phyloP scores from a whole-genome alignment of 1,139 yeast genomes.

The Pichia sp. region DNA sequence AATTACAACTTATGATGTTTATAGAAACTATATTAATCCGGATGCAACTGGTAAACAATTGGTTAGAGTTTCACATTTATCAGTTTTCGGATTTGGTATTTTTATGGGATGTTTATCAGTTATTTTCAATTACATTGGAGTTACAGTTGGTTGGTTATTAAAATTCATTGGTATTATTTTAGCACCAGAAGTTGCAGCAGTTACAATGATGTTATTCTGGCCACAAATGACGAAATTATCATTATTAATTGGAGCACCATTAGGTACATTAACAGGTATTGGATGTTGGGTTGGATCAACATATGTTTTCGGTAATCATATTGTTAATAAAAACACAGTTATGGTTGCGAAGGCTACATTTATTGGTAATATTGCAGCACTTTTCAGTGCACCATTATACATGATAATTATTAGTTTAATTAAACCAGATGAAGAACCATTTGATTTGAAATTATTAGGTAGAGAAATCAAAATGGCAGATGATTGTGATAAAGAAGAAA shows the following conservation, averaged over 20 bases:
- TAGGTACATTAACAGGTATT: constrained; percentile 34
- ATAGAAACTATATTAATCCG: constrained; percentile 40
- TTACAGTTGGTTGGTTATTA: constrained; percentile 38
- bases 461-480: constrained; percentile 53
- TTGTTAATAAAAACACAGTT: constrained; percentile 30
- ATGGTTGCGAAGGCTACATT: constrained; percentile 32
- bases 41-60: constrained; percentile 38
- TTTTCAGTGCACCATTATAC: constrained; percentile 32
- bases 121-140: constrained; percentile 35
- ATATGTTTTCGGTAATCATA: constrained; percentile 29
- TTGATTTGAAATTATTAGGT: constrained; percentile 55
- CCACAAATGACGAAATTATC: constrained; percentile 37
- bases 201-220: constrained; percentile 38
- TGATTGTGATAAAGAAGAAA: constrained; percentile 54
- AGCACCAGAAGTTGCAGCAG: constrained; percentile 33
- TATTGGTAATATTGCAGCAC: constrained; percentile 35
- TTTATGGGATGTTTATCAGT: constrained; percentile 37
- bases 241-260: constrained; percentile 31
- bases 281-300: constrained; percentile 36
- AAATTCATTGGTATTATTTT: constrained; percentile 35
- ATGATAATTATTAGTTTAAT: constrained; percentile 48
- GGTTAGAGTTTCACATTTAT: constrained; percentile 34
- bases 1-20: constrained; percentile 40
- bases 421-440: constrained; percentile 57
- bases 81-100: constrained; percentile 35